A percentile compares a stretch with the other conserved stretches of the same genome.
These are phyloP conservation scores for Schoenoplectus triqueter DNA, from an alignment of 202 grass and related monocot genomes.

Conservation along the genomic window DNA sequence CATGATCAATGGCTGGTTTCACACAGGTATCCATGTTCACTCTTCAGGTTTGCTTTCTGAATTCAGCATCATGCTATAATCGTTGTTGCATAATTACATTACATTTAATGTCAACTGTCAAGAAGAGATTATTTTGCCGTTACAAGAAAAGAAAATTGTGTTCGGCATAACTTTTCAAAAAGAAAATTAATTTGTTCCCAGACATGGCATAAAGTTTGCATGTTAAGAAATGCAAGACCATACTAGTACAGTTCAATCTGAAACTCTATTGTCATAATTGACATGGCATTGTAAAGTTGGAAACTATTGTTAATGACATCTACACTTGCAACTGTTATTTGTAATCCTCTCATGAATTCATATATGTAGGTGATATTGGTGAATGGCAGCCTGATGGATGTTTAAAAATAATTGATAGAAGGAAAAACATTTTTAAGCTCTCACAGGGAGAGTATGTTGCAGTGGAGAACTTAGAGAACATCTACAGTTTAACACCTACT, in stretches of 20 bases:
- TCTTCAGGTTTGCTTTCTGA: constrained; percentile 29
- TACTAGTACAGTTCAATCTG: constrained; percentile 1
- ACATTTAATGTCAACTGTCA: neutral
- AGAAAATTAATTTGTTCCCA: neutral
- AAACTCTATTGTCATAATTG: neutral
- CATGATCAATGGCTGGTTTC: constrained; percentile 92
- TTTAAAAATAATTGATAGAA: constrained; percentile 96
- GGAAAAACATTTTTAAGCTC: constrained; percentile 99
- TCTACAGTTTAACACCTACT: constrained; percentile 84
- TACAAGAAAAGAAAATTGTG: neutral
- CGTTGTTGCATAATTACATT: constrained; percentile 6
- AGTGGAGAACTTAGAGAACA: constrained; percentile 96
- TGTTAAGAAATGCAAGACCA: neutral
- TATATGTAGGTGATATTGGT: constrained; percentile 85
- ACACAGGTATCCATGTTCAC: constrained; percentile 62
- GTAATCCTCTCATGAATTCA: constrained; percentile 26
- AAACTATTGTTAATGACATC: neutral
- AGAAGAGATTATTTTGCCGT: neutral
- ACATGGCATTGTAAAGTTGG: neutral
- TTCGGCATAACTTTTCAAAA: neutral
- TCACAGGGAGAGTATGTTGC: constrained; percentile 99
- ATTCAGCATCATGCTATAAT: neutral
- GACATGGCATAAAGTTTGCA: neutral
- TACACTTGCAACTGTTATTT: neutral
- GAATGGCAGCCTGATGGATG: constrained; percentile 96